Percentiles rank a stretch among this genome's conserved stretches.
phyloP scores from a whole-genome alignment of 257 asterid species.

The Nicotiana benthamiana region DNA sequence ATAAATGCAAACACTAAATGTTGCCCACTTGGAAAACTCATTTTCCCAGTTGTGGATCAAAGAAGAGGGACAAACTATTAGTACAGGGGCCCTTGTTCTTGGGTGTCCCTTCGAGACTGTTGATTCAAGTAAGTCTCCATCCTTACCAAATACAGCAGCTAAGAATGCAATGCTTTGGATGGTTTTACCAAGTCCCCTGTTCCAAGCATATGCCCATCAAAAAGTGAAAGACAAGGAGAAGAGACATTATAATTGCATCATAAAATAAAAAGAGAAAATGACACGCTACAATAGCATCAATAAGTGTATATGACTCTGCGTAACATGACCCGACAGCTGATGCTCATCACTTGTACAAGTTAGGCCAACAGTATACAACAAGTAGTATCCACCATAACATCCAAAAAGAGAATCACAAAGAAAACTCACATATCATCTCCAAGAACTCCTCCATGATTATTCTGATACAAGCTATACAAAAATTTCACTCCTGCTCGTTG shows the following conservation, averaged over 20 bases:
- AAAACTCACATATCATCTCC: conserved; percentile 92
- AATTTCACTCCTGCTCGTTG: conserved; percentile 85
- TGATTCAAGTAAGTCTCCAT: conserved; percentile 32
- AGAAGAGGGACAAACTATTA: conserved; percentile 80
- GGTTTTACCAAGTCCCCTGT: conserved; percentile 98
- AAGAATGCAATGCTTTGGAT: conserved; percentile 88
- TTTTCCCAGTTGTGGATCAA: conserved; percentile 90
- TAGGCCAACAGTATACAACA: background rate
- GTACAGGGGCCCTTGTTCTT: conserved; percentile 52
- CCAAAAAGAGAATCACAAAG: background rate
- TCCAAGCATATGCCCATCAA: conserved; percentile 6
- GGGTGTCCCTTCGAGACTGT: conserved; percentile 13
- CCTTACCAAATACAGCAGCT: conserved; percentile 80
- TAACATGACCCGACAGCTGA: background rate
- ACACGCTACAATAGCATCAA: background rate
- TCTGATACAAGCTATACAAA: conserved; percentile 64
- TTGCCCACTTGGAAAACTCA: conserved; percentile 87
- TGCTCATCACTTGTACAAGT: background rate
- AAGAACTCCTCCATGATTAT: conserved; percentile 89
- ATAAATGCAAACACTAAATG: conserved; percentile 65
- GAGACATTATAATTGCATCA: background rate
- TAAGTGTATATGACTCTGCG: background rate
- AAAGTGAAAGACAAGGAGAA: conserved; percentile 1
- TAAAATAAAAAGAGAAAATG: background rate
- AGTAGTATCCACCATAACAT: conserved; percentile 2